A percentile compares a stretch with the other conserved stretches of the same genome.
Conservation (phyloP, 176 grass and related monocot species). For the Oryza brachyantha region DNA sequence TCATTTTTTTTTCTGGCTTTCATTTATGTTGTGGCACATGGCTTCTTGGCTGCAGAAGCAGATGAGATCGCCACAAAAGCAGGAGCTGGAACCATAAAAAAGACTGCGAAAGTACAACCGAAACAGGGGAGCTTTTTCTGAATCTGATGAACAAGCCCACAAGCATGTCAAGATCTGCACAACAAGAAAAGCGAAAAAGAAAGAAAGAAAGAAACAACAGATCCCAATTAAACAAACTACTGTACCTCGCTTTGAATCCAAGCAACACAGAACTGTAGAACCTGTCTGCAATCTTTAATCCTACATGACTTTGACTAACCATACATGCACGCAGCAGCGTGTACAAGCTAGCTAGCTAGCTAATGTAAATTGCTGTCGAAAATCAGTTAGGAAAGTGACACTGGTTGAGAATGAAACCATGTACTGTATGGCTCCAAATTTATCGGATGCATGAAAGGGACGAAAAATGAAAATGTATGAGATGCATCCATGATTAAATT, state of each 20-base stretch:
- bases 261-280: slow-evolving; percentile 24
- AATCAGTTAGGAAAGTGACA: slow-evolving; percentile 2
- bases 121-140: slow-evolving; percentile 5
- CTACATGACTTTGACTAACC: slow-evolving; percentile 18
- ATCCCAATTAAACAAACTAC: slow-evolving; percentile 24
- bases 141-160: slow-evolving; percentile 17
- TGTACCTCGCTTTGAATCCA: slow-evolving; percentile 36
- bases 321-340: neutral
- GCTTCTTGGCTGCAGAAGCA: slow-evolving; percentile 20
- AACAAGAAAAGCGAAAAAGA: neutral
- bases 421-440: neutral
- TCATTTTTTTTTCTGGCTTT: neutral
- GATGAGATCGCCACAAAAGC: slow-evolving; percentile 45
- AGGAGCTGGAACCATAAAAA: slow-evolving; percentile 20
- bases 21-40: slow-evolving; percentile 18
- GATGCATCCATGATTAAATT: neutral
- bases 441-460: neutral
- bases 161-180: slow-evolving; percentile 18
- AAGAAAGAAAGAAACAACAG: neutral
- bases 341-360: neutral
- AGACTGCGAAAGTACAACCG: slow-evolving; percentile 1
- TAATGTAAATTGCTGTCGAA: neutral
- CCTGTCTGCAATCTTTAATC: neutral
- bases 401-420: neutral
- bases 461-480: neutral